A percentile compares a stretch with the other conserved stretches of the same genome.
These are phyloP conservation scores for Zelopaecilomyces penicillatus DNA, from an alignment of 2,329 filamentous ascomycete species.

Conservation along the genomic window DNA sequence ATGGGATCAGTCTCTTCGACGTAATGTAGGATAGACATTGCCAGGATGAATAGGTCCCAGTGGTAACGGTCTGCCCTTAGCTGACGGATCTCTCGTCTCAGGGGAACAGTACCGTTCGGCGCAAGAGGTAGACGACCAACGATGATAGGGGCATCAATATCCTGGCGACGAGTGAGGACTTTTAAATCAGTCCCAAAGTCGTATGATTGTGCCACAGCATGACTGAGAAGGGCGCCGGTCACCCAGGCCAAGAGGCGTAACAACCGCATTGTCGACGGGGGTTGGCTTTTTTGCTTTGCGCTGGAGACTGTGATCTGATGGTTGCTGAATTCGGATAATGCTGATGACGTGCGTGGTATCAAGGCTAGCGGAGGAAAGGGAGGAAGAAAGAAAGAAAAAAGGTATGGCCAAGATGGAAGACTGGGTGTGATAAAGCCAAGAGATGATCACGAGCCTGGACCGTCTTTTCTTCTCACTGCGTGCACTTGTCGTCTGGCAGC, in stretches of 20 bases:
- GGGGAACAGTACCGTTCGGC: conserved; percentile 30
- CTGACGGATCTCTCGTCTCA: conserved; percentile 59
- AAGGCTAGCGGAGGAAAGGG: no score
- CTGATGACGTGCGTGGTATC: no score
- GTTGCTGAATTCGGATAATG: no score
- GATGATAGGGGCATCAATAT: conserved; percentile 28
- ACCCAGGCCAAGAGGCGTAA: background rate
- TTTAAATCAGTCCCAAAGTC: conserved; percentile 42
- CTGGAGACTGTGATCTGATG: no score
- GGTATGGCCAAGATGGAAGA: no score
- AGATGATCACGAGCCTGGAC: no score
- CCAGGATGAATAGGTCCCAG: conserved; percentile 72
- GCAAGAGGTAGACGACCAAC: conserved; percentile 33
- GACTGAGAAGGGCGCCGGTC: background rate
- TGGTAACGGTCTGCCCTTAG: conserved; percentile 55
- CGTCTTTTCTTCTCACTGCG: no score
- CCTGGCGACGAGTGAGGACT: conserved; percentile 32
- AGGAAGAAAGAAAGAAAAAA: no score
- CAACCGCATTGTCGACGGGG: background rate
- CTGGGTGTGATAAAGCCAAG: no score
- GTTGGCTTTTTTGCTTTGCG: no score
- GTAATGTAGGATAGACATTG: conserved; percentile 63
- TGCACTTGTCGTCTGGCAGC: no score
- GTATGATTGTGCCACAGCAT: conserved; percentile 26
- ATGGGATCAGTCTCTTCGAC: conserved; percentile 53